Conservation (phyloP, 2,329 filamentous ascomycete genomes). For the Ophiobolus disseminans region DNA sequence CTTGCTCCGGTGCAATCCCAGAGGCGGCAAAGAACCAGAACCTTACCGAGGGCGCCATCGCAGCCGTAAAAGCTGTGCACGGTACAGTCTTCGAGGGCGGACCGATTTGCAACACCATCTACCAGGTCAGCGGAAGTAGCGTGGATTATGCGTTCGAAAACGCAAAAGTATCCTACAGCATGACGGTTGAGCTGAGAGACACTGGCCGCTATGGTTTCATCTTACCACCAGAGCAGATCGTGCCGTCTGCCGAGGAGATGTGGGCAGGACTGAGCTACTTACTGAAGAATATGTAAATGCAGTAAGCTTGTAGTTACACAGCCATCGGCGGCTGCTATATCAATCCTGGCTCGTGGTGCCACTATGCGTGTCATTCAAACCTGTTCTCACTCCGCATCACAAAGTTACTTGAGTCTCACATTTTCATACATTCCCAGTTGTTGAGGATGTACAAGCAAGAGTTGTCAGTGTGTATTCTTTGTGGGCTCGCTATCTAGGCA, state of each 20-base stretch:
- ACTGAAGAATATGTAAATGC: conserved; percentile 42
- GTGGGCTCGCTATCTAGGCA: too few species aligned
- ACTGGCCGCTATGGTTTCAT: conserved; percentile 59
- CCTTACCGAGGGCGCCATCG: conserved; percentile 58
- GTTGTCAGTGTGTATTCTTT: too few species aligned
- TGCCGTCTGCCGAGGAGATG: conserved; percentile 56
- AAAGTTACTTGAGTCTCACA: too few species aligned
- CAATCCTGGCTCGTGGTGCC: too few species aligned
- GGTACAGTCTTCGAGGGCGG: conserved; percentile 53
- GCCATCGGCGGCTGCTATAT: too few species aligned
- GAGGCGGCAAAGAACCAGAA: conserved; percentile 59
- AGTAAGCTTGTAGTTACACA: too few species aligned
- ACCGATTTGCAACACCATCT: conserved; percentile 67
- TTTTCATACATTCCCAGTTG: too few species aligned
- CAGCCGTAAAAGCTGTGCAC: conserved; percentile 64
- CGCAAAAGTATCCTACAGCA: conserved; percentile 53
- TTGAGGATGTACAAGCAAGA: too few species aligned
- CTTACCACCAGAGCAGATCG: conserved; percentile 57
- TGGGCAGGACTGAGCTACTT: conserved; percentile 52
- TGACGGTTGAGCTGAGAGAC: conserved; percentile 60
- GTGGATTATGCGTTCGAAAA: conserved; percentile 56
- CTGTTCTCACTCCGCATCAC: too few species aligned
- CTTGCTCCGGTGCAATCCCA: conserved; percentile 57
- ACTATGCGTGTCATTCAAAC: too few species aligned
- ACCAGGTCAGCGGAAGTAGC: conserved; percentile 59